Base-by-base conservation (phyloP, 139 green algal species). In the Chlamydomonas sp. region DNA sequence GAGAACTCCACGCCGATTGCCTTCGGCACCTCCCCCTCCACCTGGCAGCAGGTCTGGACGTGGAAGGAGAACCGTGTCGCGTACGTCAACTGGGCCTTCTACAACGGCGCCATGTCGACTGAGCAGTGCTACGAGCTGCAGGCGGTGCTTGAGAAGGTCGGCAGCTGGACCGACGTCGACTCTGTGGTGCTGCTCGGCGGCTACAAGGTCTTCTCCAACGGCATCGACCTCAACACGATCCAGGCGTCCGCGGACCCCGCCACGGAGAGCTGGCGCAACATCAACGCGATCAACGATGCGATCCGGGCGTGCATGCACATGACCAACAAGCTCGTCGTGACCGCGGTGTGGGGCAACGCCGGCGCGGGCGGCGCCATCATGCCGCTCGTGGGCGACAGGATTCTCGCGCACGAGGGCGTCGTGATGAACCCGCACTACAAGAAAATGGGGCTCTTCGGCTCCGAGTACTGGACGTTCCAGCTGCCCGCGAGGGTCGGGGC, bases 41-140 rank as follows among this genome's bases (percentile, higher is more conserved):
- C 43, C 13, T 54, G 43, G 43, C 43, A 54, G 43, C 43, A 54
- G 43, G 43, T 54, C 43, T 54, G 16, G 13, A 54, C 13, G 13
- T 54, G 43, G 43, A 54, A 54, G 43, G 43, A 26, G 43, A 54
- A n/a, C n/a, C n/a, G n/a, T n/a, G n/a, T n/a, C n/a, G n/a, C n/a
- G n/a, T n/a, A n/a, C n/a, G n/a, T n/a, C n/a, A n/a, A n/a, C n/a
- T n/a, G n/a, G n/a, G n/a, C n/a, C n/a, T n/a, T n/a, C n/a, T n/a
- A n/a, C n/a, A n/a, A n/a, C n/a, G n/a, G n/a, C n/a, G n/a, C n/a
- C n/a, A n/a, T n/a, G n/a, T n/a, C n/a, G n/a, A n/a, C n/a, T n/a
- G n/a, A n/a, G n/a, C n/a, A n/a, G n/a, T n/a, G n/a, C n/a, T n/a
- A n/a, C n/a, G n/a, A n/a, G n/a, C n/a, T n/a, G n/a, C n/a, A n/a